Evolutionary conservation across 176 grass and related monocot species (phyloP).

Genomic region (Ensete ventricosum): DNA sequence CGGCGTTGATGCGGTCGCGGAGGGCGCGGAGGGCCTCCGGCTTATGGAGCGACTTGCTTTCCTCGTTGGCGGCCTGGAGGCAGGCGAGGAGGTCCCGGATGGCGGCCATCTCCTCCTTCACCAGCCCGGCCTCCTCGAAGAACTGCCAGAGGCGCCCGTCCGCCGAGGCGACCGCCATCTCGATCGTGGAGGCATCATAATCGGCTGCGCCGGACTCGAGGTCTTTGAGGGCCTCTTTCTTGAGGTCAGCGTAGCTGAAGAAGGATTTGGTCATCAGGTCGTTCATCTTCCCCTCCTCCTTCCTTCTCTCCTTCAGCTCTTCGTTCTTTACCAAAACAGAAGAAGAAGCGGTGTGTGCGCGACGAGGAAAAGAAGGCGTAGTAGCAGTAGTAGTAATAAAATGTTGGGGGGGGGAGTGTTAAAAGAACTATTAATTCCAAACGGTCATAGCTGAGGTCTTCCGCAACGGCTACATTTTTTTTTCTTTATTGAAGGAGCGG

Average conservation of each 20-base stretch:
- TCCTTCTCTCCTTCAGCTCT: background rate
- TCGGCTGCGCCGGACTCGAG: slow-evolving; percentile 43
- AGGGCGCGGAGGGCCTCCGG: slow-evolving; percentile 58
- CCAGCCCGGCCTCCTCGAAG: slow-evolving; percentile 69
- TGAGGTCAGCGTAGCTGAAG: slow-evolving; percentile 96
- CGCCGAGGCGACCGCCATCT: slow-evolving; percentile 26
- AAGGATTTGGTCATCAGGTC: slow-evolving; percentile 99
- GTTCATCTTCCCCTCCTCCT: slow-evolving; percentile 39
- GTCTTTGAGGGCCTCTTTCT: slow-evolving; percentile 93
- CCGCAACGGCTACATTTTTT: too few species aligned
- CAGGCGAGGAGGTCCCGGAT: slow-evolving; percentile 64
- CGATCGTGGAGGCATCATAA: slow-evolving; percentile 29
- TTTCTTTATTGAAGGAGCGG: too few species aligned
- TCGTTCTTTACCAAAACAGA: background rate
- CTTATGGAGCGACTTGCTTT: slow-evolving; percentile 75
- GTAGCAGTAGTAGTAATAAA: too few species aligned
- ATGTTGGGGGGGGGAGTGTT: too few species aligned
- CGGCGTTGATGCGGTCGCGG: slow-evolving; percentile 62
- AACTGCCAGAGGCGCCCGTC: slow-evolving; percentile 70
- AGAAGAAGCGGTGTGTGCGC: background rate
- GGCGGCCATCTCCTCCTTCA: slow-evolving; percentile 74
- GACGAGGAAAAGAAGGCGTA: too few species aligned
- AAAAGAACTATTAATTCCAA: too few species aligned
- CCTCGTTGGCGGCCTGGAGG: slow-evolving; percentile 76
- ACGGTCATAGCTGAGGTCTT: too few species aligned